Evolutionary conservation across 225 moss, liverwort and hornwort species (phyloP).

Genomic region (Pleurozium schreberi): DNA sequence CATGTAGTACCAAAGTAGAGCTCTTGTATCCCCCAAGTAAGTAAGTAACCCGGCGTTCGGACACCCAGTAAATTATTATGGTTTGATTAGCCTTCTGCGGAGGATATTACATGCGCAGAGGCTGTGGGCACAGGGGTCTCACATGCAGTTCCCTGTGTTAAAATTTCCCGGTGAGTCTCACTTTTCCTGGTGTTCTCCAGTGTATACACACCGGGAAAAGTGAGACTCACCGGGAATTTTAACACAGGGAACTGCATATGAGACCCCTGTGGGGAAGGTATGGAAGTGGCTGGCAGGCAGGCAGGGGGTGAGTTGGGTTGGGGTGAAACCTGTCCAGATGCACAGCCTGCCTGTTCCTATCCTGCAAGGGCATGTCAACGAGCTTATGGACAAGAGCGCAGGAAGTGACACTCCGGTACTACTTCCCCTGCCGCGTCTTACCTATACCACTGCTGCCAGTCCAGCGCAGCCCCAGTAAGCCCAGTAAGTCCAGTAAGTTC

Average conservation of each 20-base stretch:
- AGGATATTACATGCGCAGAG: background rate
- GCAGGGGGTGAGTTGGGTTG: too few relatives aligned
- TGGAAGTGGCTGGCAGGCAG: background rate
- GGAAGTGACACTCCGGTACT: slow-evolving; percentile 42
- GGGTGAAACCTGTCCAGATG: background rate
- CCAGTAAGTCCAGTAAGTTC: background rate
- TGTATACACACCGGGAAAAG: too few relatives aligned
- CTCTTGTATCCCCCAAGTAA: background rate
- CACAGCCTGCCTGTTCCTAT: slow-evolving; percentile 36
- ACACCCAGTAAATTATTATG: background rate
- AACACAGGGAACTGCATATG: too few relatives aligned
- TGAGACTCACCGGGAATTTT: too few relatives aligned
- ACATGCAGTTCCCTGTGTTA: too few relatives aligned
- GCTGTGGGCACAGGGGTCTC: too few relatives aligned
- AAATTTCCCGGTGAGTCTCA: too few relatives aligned
- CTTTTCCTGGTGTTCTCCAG: too few relatives aligned
- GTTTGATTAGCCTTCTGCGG: background rate
- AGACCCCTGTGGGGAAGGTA: background rate
- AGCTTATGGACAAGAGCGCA: slow-evolving; percentile 32
- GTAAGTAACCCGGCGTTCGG: background rate
- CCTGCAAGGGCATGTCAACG: slow-evolving; percentile 56
- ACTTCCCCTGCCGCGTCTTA: slow-evolving; percentile 3
- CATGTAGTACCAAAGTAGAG: background rate
- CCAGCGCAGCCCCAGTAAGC: background rate
- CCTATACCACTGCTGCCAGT: background rate